These are phyloP conservation scores for Aspergillus alliaceus DNA, from an alignment of 2,329 filamentous ascomycete species.

Conservation along the genomic window DNA sequence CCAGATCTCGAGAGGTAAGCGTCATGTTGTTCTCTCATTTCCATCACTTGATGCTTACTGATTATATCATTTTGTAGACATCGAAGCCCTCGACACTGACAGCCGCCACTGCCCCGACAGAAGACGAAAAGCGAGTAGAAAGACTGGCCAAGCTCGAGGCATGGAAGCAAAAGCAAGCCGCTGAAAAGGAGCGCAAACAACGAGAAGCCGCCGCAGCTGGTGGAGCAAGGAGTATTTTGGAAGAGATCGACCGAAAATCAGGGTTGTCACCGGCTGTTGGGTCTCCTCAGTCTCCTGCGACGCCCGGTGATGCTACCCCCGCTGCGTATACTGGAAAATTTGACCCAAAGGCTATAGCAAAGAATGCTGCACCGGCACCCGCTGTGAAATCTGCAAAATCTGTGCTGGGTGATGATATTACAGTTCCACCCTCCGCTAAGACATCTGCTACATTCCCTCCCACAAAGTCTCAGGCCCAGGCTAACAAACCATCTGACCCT, in stretches of 20 bases:
- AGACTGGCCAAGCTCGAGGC: slow-evolving; percentile 78
- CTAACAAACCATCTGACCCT: slow-evolving; percentile 45
- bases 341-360: slow-evolving; percentile 81
- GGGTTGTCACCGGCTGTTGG: slow-evolving; percentile 54
- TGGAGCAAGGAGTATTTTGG: slow-evolving; percentile 66
- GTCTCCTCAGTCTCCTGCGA: slow-evolving; percentile 53
- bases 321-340: slow-evolving; percentile 74
- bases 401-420: slow-evolving; percentile 57
- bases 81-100: slow-evolving; percentile 52
- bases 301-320: slow-evolving; percentile 51
- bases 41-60: not conserved
- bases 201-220: slow-evolving; percentile 63
- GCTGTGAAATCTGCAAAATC: slow-evolving; percentile 55
- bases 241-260: slow-evolving; percentile 72
- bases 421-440: slow-evolving; percentile 50
- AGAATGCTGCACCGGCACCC: slow-evolving; percentile 67
- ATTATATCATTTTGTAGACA: slow-evolving; percentile 38
- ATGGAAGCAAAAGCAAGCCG: slow-evolving; percentile 85
- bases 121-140: slow-evolving; percentile 77
- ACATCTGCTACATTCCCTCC: slow-evolving; percentile 43
- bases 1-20: slow-evolving; percentile 61
- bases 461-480: slow-evolving; percentile 37
- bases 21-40: not conserved
- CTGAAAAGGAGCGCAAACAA: slow-evolving; percentile 71
- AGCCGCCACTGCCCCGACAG: slow-evolving; percentile 54